phyloP scores from a whole-genome alignment of 305 asterid genomes.

The Fraxinus floribunda region DNA sequence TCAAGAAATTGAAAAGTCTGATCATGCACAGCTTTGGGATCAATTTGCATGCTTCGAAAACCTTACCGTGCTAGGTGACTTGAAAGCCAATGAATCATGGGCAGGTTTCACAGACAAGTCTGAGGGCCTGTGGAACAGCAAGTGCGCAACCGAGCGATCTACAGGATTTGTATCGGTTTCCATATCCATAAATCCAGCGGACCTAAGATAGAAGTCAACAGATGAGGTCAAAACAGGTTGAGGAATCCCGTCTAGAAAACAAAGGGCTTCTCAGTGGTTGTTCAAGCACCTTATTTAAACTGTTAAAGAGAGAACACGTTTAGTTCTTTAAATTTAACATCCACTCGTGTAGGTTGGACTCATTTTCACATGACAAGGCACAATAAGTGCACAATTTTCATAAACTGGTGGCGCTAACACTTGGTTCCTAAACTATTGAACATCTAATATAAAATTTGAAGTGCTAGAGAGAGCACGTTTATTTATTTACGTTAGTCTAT shows the following conservation, averaged over 20 bases:
- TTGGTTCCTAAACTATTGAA: neutral
- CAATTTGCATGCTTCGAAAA: conserved; percentile 11
- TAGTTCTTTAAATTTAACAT: neutral
- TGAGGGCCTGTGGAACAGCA: conserved; percentile 76
- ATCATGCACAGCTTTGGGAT: neutral
- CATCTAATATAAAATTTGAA: neutral
- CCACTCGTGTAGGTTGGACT: neutral
- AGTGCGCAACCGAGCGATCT: conserved; percentile 84
- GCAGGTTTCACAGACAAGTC: conserved; percentile 40
- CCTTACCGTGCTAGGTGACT: conserved; percentile 41
- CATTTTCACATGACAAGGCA: neutral
- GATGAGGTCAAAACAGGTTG: neutral
- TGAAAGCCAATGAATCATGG: conserved; percentile 31
- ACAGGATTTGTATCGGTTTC: conserved; percentile 84
- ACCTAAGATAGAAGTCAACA: conserved; percentile 27
- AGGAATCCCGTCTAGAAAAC: neutral
- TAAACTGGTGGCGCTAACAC: neutral
- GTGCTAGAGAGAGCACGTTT: neutral
- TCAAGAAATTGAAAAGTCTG: neutral
- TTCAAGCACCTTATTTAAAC: neutral
- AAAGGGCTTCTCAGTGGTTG: neutral
- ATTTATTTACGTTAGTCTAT: neutral
- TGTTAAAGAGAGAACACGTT: neutral
- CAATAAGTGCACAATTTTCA: neutral
- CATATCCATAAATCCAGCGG: conserved; percentile 57